Conservation (phyloP, 352 stramenopile genomes). For the Globisporangium abappressorium region DNA sequence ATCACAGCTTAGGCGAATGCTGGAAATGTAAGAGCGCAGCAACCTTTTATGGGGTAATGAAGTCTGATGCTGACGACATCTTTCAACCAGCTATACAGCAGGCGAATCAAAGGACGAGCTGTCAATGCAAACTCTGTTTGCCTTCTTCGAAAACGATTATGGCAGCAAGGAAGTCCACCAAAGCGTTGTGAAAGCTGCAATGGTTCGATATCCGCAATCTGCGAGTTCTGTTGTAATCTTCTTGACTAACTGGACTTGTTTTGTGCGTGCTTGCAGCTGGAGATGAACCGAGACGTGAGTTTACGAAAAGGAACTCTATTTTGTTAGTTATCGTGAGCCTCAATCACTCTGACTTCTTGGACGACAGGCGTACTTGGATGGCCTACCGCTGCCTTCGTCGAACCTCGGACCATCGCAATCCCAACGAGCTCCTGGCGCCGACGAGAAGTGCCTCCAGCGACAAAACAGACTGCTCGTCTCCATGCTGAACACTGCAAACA, state of each 20-base stretch:
- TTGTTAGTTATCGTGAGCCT: background rate
- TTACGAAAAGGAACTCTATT: background rate
- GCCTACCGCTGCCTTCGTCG: background rate
- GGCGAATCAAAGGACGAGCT: background rate
- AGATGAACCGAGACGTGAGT: background rate
- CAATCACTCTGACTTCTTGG: background rate
- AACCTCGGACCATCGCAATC: background rate
- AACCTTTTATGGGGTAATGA: background rate
- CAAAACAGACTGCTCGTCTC: background rate
- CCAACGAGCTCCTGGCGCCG: background rate
- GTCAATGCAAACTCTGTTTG: background rate
- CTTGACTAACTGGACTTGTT: background rate
- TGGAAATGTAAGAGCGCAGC: background rate
- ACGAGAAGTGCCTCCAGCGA: background rate
- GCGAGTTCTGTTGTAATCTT: background rate
- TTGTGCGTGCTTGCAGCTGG: background rate
- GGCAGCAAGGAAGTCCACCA: background rate
- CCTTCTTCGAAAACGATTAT: background rate
- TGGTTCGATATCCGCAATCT: background rate
- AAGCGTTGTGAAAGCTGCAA: background rate
- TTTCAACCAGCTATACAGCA: background rate
- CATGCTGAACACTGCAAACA: background rate
- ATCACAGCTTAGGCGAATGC: background rate
- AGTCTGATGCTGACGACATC: background rate
- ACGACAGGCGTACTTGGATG: background rate